Percentiles rank a stretch among this genome's conserved stretches.
Conservation (phyloP, 23 red algal genomes). For the Pyropia yezoensis region DNA sequence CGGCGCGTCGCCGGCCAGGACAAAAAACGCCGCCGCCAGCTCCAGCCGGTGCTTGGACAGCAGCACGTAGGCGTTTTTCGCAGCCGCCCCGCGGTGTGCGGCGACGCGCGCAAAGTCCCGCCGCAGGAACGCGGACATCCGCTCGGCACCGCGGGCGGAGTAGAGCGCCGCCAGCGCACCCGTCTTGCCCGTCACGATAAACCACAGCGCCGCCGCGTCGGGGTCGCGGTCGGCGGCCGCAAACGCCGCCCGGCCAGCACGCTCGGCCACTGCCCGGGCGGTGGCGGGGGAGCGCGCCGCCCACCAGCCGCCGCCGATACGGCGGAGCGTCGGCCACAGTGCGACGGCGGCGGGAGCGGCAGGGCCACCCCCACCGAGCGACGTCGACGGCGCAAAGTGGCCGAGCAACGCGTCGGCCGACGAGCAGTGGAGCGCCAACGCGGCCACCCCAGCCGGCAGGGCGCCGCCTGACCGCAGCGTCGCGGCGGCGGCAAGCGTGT, state of each 20-base stretch:
- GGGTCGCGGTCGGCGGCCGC: slow-evolving; percentile 12
- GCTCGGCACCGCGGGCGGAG: slow-evolving; percentile 20
- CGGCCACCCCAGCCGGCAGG: slow-evolving; percentile 21
- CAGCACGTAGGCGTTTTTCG: slow-evolving; percentile 77
- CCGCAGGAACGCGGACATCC: slow-evolving; percentile 41
- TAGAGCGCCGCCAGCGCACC: slow-evolving; percentile 44
- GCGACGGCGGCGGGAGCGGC: neutral
- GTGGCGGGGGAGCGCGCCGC: slow-evolving; percentile 8
- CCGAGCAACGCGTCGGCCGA: slow-evolving; percentile 53
- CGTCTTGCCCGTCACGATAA: slow-evolving; percentile 20
- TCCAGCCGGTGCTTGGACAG: slow-evolving; percentile 61
- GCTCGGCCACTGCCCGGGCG: slow-evolving; percentile 32
- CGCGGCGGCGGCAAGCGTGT: slow-evolving; percentile 29
- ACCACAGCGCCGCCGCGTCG: slow-evolving; percentile 61
- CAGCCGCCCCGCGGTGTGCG: slow-evolving; percentile 36
- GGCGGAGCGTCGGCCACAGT: slow-evolving; percentile 24
- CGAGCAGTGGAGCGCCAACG: slow-evolving; percentile 50
- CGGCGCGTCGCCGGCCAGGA: slow-evolving; percentile 36
- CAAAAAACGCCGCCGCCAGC: slow-evolving; percentile 62
- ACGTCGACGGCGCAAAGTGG: slow-evolving; percentile 12
- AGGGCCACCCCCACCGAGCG: neutral
- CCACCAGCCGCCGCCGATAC: slow-evolving; percentile 63
- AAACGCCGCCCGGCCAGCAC: slow-evolving; percentile 35
- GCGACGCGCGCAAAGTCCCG: slow-evolving; percentile 31
- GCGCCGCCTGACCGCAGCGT: neutral